These are phyloP conservation scores for Exsudoporus frostii DNA, from an alignment of 768 basidiomycete species.

Conservation along the genomic window DNA sequence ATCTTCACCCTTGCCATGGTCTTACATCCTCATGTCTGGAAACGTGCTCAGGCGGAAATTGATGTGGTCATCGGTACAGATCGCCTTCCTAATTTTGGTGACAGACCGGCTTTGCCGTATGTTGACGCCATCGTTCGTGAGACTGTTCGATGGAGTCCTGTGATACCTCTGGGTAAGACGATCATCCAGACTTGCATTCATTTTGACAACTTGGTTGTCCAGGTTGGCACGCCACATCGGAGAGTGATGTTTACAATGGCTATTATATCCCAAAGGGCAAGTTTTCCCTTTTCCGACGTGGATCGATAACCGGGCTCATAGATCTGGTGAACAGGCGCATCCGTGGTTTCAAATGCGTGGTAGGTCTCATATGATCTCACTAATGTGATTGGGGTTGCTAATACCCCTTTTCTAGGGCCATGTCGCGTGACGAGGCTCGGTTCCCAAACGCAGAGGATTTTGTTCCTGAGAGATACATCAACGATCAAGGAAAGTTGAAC, in stretches of 20 bases:
- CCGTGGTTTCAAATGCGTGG: constrained; percentile 10
- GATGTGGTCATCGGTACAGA: not conserved
- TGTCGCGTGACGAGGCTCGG: constrained; percentile 7
- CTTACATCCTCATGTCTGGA: not conserved
- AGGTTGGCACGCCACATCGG: constrained; percentile 18
- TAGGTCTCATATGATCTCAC: not conserved
- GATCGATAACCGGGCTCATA: not conserved
- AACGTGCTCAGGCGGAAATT: constrained; percentile 4
- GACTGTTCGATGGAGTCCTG: not conserved
- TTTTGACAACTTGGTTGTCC: not conserved
- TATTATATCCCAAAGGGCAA: constrained; percentile 34
- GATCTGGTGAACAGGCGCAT: not conserved
- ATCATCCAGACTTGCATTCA: no score
- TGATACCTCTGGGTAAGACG: not conserved
- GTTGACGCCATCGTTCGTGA: constrained; percentile 9
- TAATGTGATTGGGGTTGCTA: not conserved
- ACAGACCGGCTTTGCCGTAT: constrained; percentile 5
- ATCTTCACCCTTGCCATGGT: constrained; percentile 10
- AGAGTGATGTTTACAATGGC: constrained; percentile 25
- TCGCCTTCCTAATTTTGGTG: constrained; percentile 1
- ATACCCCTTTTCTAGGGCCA: not conserved
- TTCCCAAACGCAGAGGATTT: constrained; percentile 10
- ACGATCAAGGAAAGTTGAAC: constrained; percentile 1
- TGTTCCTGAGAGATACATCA: constrained; percentile 6
- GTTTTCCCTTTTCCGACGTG: not conserved